Base-by-base conservation (phyloP, 2,329 filamentous ascomycete species). In the Chalaropsis ovoidea region DNA sequence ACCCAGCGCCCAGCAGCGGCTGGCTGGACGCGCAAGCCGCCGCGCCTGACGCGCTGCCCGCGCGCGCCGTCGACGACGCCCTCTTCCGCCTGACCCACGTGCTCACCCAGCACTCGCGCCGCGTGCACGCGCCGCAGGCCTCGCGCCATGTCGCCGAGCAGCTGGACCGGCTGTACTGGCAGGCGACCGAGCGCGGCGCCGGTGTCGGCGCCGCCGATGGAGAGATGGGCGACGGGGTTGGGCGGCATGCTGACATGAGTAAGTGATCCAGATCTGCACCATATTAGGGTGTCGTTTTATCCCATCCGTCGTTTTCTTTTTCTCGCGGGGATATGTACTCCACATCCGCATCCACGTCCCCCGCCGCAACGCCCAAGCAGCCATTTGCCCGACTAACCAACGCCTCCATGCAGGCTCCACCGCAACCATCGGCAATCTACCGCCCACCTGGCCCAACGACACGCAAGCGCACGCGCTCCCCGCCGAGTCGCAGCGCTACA, bases 81-180 rank as follows among this genome's bases (percentile, higher is more conserved):
- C 72, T 86, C 3, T 76, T 77, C 69, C 79, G 79, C 49, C 76
- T 88, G 13, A 88, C 88, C 71, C 81, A 84, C 67, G 75, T 79
- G 17, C 75, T 89, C 15, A 80, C 82, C 69, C 84, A 86, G 69
- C 87, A 90, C 72, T 80, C 80, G 39, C 82, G 82, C 43, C 80
- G 84, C 65, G 84, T 84, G 4, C 89, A 89, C 72, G 81, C 84
- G 17, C 81, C 85, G 0, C 85, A 87, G 70, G 85, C 86, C n/a
- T 83, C 81, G 63, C 81, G 86, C 43, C 85, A 88, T 70, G 81
- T 90, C 19, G 86, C 87, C 1, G 86, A 89, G 76, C 87, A 90
- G 75, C 84, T 90, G 52, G 85, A 88, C 73, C 75, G 75, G 61
- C 75, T 88, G 56, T 90, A 89, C 73, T 80, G 80, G 73, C 74